Base-by-base conservation (phyloP, 2,329 filamentous ascomycete species). In the Lasiodiplodia gonubiensis region DNA sequence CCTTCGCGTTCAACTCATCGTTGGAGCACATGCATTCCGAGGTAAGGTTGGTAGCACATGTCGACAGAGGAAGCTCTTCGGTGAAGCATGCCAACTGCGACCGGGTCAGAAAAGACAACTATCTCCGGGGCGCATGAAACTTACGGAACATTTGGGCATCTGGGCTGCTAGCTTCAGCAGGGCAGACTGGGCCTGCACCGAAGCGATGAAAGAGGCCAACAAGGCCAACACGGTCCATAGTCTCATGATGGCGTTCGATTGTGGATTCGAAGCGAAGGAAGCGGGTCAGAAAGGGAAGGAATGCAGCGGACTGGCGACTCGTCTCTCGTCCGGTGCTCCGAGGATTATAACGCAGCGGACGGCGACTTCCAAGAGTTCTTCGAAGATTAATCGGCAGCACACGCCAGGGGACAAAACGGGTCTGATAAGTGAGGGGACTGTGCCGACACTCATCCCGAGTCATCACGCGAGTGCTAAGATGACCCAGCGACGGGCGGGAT, bases 11-110 rank as follows among this genome's bases (percentile, higher is more conserved):
- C 33, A 82, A 73, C 2, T 72, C 69, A 1, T 66, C 65, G 68
- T 81, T 75, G 1, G 71, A 76, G 69, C 81, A 83, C 25, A 82
- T 73, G 67, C 81, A 83, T 21, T 73, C 72, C 53, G 39, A 39
- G 23, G 75, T 73, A 65, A 82, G 73, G 4, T 80, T 78, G 1
- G 73, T 68, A 4, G 75, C 71, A 67, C 81, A 83, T 11, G 69
- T 69, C 1, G 80, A 82, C 68, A 74, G 70, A 4, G 75, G 71
- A 23, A 79, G 68, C 2, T 72, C 70, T 27, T 68, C n/a, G 30
- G 48, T 67, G 25, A 74, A 70, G 66, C 73, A 74, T 30, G 55
- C 33, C 42, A 74, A 42, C 73, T 74, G 30, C 3, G 57, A n/a
- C 21, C 35, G 55, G 54, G 42, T 60, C 30, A 60, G 65, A 61